Evolutionary conservation across 2,329 filamentous ascomycete genomes (phyloP).

Genomic region (Ascochyta koolunga): DNA sequence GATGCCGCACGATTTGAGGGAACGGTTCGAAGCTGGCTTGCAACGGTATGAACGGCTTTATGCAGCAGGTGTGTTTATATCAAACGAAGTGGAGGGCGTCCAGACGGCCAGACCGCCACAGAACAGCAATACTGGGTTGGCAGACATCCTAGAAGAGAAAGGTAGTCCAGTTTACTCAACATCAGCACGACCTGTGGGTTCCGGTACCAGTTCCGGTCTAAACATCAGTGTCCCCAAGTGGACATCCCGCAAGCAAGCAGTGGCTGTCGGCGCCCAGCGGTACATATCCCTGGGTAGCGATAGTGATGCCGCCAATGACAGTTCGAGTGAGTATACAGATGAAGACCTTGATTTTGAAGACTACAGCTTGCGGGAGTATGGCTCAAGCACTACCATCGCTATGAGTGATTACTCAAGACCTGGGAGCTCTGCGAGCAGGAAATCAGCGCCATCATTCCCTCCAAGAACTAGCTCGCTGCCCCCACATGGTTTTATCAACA

Average conservation of each 20-base stretch:
- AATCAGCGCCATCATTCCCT: neutral
- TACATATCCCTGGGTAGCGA: neutral
- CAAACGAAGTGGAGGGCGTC: neutral
- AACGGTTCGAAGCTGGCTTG: constrained; percentile 1
- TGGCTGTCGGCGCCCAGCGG: neutral
- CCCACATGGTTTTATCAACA: neutral
- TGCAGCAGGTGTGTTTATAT: neutral
- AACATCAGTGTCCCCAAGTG: neutral
- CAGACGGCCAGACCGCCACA: neutral
- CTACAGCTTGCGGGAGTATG: neutral
- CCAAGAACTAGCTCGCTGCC: neutral
- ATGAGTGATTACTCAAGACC: neutral
- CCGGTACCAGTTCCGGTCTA: neutral
- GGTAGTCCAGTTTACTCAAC: neutral
- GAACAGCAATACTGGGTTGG: neutral
- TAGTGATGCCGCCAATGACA: neutral
- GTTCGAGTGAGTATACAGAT: neutral
- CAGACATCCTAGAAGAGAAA: constrained; percentile 6
- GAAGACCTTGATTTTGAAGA: neutral
- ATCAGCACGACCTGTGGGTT: neutral
- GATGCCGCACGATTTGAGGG: neutral
- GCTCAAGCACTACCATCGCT: neutral
- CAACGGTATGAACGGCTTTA: neutral
- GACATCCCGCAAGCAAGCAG: neutral
- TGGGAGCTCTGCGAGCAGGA: neutral